Evolutionary conservation across 768 basidiomycete genomes (phyloP), one percentile per base, ranked within the genome.

Genomic region (Flagelloscypha sp.): DNA sequence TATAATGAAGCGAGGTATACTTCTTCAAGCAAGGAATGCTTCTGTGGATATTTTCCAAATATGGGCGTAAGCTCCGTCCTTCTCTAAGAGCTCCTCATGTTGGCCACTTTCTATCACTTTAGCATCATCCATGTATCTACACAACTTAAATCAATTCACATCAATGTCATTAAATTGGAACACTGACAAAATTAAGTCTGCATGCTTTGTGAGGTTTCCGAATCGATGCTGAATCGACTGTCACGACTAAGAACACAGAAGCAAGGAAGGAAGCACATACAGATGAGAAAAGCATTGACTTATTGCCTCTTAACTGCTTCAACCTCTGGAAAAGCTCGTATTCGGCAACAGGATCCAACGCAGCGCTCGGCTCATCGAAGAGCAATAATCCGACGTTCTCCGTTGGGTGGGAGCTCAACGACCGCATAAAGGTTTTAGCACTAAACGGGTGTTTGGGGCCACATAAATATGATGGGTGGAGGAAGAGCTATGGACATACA

Each of bases 251-350:
- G n/a, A n/a, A n/a, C n/a, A n/a, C n/a, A n/a, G n/a, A n/a, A n/a
- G n/a, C n/a, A n/a, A n/a, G n/a, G n/a, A n/a, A n/a, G n/a, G n/a
- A n/a, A n/a, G n/a, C n/a, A n/a, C n/a, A n/a, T n/a, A n/a, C n/a
- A 0, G 68, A 68, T 6, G 68, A 70, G 41, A 70, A 71, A 17
- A 72, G 33, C 71, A 72, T 72, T 15, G 70, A 70, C 49, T 68
- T 74, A 45, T 57, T 64, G 10, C 65, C 68, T 13, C 72, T 60
- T 15, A 69, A 42, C 2, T 56, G 46, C 6, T 63, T 58, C 19
- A 74, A 49, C 27, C 69, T 54, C 19, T 65, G 57, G 24, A 72
- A 72, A 21, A 74, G 47, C 34, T 74, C 68, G 24, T 72, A 69
- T 37, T 72, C 70, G 1, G 70, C 70, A 3, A 48, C 53, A 6